These are phyloP conservation scores for Cladophialophora immunda DNA, from an alignment of 2,329 filamentous ascomycete genomes.

Conservation along the genomic window DNA sequence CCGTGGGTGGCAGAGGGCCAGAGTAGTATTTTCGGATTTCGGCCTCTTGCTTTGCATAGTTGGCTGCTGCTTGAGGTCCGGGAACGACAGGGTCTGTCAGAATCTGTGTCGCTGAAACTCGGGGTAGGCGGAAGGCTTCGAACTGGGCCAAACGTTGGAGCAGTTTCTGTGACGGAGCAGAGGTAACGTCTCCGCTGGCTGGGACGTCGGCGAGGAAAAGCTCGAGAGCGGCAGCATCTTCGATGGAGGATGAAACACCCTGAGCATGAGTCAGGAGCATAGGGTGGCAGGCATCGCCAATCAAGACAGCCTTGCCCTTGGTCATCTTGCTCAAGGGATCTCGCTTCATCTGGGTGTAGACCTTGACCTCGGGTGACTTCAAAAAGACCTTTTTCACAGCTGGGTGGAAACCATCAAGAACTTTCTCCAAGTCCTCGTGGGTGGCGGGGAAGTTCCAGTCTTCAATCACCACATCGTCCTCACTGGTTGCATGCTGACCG, in stretches of 20 bases:
- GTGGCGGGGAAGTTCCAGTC: conserved; percentile 42
- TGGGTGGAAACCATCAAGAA: conserved; percentile 40
- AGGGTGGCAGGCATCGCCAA: conserved; percentile 66
- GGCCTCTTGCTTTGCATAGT: conserved; percentile 38
- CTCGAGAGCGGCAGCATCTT: conserved; percentile 40
- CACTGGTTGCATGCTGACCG: conserved; percentile 33
- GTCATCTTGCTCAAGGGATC: conserved; percentile 54
- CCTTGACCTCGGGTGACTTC: conserved; percentile 40
- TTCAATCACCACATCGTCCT: conserved; percentile 39
- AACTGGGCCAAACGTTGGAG: conserved; percentile 36
- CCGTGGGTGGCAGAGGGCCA: conserved; percentile 38
- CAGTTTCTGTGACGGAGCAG: conserved; percentile 33
- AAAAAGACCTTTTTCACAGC: conserved; percentile 38
- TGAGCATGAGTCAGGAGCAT: conserved; percentile 42
- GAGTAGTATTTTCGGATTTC: conserved; percentile 40
- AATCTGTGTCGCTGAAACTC: conserved; percentile 40
- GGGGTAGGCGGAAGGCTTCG: conserved; percentile 36
- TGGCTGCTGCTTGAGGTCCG: conserved; percentile 38
- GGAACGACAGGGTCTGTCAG: conserved; percentile 40
- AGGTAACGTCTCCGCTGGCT: conserved; percentile 23
- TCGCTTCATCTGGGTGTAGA: conserved; percentile 42
- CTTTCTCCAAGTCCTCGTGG: conserved; percentile 38
- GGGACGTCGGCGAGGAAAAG: conserved; percentile 37
- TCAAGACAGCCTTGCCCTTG: conserved; percentile 62
- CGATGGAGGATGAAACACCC: conserved; percentile 40